phyloP scores from a whole-genome alignment of 1,284 basidiomycete species.

The Sanghuangporus baumii region DNA sequence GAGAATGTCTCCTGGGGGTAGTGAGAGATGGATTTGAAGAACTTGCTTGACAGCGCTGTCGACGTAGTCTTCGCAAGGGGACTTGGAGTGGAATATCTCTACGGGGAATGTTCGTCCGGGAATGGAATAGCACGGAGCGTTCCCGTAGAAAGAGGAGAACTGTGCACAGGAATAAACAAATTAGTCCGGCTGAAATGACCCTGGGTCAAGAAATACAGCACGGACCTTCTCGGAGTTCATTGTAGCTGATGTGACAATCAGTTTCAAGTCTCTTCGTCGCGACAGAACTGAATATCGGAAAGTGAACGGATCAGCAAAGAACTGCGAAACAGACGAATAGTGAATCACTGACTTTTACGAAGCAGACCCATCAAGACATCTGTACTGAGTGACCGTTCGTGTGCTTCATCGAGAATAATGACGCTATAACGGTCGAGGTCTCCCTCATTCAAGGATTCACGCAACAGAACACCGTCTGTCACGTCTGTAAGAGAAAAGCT shows the following conservation, averaged over 20 bases:
- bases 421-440: constrained; percentile 94
- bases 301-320: constrained; percentile 3
- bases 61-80: constrained; percentile 98
- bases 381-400: constrained; percentile 93
- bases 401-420: constrained; percentile 96
- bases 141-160: constrained; percentile 95
- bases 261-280: constrained; percentile 85
- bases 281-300: constrained; percentile 63
- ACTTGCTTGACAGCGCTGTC: constrained; percentile 98
- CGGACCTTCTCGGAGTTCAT: constrained; percentile 96
- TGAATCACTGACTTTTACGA: constrained; percentile 68
- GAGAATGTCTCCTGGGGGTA: constrained; percentile 92
- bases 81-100: constrained; percentile 92
- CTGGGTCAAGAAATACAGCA: background rate
- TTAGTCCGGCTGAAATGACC: background rate
- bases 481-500: constrained; percentile 55
- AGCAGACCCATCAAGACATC: constrained; percentile 97
- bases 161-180: constrained; percentile 26
- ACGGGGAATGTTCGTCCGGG: constrained; percentile 99
- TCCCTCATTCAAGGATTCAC: constrained; percentile 94
- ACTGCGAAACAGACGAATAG: background rate
- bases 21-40: constrained; percentile 90
- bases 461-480: constrained; percentile 95
- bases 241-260: constrained; percentile 97
- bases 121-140: constrained; percentile 93